phyloP scores from a whole-genome alignment of 306 rosid species.

The Castanea crenata region DNA sequence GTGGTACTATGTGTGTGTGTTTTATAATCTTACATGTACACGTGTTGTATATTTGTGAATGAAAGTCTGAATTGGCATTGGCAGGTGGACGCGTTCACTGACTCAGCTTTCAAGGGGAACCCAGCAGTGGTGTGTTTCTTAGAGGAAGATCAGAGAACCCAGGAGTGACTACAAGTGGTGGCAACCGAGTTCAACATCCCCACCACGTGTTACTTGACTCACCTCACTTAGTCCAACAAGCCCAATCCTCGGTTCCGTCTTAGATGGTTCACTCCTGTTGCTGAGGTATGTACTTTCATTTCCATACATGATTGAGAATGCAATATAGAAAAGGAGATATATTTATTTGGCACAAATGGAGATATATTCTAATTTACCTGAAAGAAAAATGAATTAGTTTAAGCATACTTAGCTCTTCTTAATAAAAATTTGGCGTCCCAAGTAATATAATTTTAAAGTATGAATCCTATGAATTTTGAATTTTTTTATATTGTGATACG shows the following conservation, averaged over 20 bases:
- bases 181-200: conserved; percentile 65
- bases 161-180: conserved; percentile 52
- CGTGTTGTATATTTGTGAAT: background rate
- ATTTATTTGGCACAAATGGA: no score
- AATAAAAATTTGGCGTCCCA: no score
- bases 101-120: conserved; percentile 65
- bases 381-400: no score
- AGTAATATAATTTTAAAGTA: no score
- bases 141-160: conserved; percentile 49
- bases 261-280: conserved; percentile 76
- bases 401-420: no score
- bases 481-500: no score
- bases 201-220: conserved; percentile 44
- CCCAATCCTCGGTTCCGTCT: conserved; percentile 52
- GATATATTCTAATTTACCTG: no score
- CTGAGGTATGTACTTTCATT: conserved; percentile 37
- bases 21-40: background rate
- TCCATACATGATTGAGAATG: no score
- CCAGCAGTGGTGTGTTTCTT: conserved; percentile 71
- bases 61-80: background rate
- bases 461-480: no score
- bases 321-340: no score
- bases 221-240: conserved; percentile 7
- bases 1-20: conserved; percentile 37
- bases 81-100: conserved; percentile 73